These are phyloP conservation scores for Hyaloperonospora arabidopsidis DNA, from an alignment of 352 stramenopile species.

Conservation along the genomic window DNA sequence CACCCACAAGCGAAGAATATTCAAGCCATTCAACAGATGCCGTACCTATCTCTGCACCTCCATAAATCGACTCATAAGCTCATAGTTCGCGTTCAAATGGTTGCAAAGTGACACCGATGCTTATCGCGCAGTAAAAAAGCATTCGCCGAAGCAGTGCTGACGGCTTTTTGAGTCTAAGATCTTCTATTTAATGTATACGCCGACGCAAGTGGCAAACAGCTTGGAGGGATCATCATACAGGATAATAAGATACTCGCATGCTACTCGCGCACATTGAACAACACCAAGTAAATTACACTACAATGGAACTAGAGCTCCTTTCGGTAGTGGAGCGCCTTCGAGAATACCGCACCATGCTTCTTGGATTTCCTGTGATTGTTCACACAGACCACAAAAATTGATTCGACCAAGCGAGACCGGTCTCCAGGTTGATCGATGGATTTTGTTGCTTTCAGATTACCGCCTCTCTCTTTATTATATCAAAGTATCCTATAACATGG, in stretches of 20 bases:
- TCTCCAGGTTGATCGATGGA: conserved; percentile 2
- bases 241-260: neutral
- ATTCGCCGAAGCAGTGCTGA: conserved; percentile 5
- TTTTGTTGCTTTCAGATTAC: conserved; percentile 2
- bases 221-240: conserved; percentile 2
- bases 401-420: neutral
- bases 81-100: conserved; percentile 1
- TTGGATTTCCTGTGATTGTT: conserved; percentile 1
- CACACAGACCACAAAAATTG: conserved; percentile 6
- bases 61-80: conserved; percentile 1
- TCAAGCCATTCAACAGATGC: conserved; percentile 8
- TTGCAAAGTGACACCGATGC: conserved; percentile 1
- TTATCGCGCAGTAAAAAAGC: neutral
- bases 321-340: conserved; percentile 1
- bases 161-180: conserved; percentile 1
- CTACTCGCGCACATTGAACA: neutral
- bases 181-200: neutral
- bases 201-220: conserved; percentile 1
- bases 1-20: conserved; percentile 8
- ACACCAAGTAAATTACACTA: conserved; percentile 6
- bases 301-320: conserved; percentile 1
- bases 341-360: conserved; percentile 7
- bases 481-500: neutral
- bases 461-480: neutral
- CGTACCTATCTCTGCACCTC: neutral